Conservation (phyloP, 176 grass and related monocot species). For the Bothriochloa decipiens region DNA sequence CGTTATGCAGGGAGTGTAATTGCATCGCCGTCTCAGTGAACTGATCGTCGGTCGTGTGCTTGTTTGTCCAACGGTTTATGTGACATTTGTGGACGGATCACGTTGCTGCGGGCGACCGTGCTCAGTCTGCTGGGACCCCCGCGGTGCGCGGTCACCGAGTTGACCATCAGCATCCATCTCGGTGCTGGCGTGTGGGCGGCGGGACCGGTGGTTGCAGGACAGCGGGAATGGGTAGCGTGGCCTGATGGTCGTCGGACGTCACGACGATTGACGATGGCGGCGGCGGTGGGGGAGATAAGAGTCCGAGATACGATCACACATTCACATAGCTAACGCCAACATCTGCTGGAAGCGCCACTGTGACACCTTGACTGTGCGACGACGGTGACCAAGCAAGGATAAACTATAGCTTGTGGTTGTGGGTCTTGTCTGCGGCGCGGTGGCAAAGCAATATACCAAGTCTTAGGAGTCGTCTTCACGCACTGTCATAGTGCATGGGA, state of each 20-base stretch:
- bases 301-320: background rate
- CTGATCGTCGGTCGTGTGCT: background rate
- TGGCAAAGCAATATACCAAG: background rate
- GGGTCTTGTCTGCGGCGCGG: background rate
- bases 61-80: background rate
- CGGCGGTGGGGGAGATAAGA: background rate
- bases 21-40: background rate
- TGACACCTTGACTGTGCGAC: background rate
- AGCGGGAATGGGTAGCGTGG: background rate
- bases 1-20: background rate
- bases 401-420: background rate
- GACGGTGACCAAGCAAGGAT: background rate
- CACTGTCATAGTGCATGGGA: background rate
- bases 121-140: too few relatives aligned
- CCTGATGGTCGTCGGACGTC: conserved; percentile 7
- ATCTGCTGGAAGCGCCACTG: background rate
- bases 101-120: too few relatives aligned
- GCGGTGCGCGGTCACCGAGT: too few relatives aligned
- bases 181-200: background rate
- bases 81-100: background rate
- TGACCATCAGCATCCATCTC: too few relatives aligned
- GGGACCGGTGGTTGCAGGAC: background rate
- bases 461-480: background rate
- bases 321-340: background rate
- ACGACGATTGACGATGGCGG: background rate